Evolutionary conservation across 1,284 basidiomycete species (phyloP), one percentile per base, ranked within the genome.

Genomic region (Cutaneotrichosporon sp.): DNA sequence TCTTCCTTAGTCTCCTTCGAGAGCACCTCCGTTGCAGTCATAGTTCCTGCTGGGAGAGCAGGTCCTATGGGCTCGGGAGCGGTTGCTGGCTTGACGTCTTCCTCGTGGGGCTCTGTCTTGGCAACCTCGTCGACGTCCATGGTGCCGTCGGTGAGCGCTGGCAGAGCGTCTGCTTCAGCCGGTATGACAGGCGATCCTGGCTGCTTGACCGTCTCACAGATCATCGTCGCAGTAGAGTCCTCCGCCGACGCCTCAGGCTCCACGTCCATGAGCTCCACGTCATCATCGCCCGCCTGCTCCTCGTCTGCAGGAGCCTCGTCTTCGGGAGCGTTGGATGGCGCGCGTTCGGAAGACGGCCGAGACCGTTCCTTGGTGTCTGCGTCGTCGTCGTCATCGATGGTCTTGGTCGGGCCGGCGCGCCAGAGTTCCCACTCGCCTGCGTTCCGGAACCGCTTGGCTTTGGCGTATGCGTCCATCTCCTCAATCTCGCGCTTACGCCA

Each of bases 401-500:
- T 18, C 58, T 56, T 58, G 36, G 63, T 51, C 11, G 61, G 60
- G 21, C 63, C 62, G 10, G 62, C 57, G 22, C 65, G 68, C 68
- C 68, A 66, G 7, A 66, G 40, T 21, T 66, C 68, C 68, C 66
- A 68, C 38, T 68, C 66, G n/a, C 62, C 61, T 5, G 66, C 60
- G 16, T 62, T 56, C 34, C 62, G 61, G 61, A 61, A 69, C 18
- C 63, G 65, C 18, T 52, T 52, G 6, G 64, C 64, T 58, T 71
- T 65, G 46, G 77, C 73, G 9, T 51, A 38, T 63, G 72, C 72
- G 18, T 71, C 69, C 55, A 77, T 73, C 52, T 66, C 58, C 58
- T 78, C 74, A 31, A 76, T 57, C 59, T 79, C 79, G 31, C 74
- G 70, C 21, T 72, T 63, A 34, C 80, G 70, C 81, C 91, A 90